phyloP scores from a whole-genome alignment of 352 stramenopile species.

The Pythium dissimile region DNA sequence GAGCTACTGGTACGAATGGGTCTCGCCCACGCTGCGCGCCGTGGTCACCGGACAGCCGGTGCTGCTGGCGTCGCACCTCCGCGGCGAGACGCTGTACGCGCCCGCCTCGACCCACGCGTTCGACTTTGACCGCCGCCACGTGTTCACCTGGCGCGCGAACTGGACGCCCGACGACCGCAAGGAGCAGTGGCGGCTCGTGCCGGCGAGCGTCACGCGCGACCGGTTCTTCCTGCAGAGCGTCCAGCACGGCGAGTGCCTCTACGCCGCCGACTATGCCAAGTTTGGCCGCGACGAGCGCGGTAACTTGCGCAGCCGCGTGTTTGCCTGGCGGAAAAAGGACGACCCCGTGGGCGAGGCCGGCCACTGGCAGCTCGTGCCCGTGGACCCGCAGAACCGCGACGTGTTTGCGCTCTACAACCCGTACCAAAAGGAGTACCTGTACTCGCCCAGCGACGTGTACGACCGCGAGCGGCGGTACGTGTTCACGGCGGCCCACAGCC shows the following conservation, averaged over 20 bases:
- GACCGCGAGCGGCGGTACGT: constrained; percentile 56
- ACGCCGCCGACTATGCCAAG: constrained; percentile 67
- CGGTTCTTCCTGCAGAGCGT: constrained; percentile 68
- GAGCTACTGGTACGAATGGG: constrained; percentile 23
- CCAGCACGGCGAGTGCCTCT: constrained; percentile 54
- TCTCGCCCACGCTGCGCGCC: constrained; percentile 28
- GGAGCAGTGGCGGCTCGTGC: constrained; percentile 57
- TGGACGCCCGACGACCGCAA: constrained; percentile 35
- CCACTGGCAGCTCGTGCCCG: constrained; percentile 58
- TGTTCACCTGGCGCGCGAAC: constrained; percentile 35
- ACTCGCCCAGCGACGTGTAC: constrained; percentile 45
- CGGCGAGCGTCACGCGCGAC: constrained; percentile 47
- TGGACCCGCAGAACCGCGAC: constrained; percentile 38
- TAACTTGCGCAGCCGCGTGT: constrained; percentile 55
- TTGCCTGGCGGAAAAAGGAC: constrained; percentile 47
- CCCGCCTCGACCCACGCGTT: constrained; percentile 23
- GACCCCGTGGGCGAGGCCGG: constrained; percentile 44
- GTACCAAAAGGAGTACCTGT: constrained; percentile 72
- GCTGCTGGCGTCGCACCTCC: constrained; percentile 16
- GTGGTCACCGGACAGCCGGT: constrained; percentile 34
- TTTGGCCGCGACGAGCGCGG: constrained; percentile 49
- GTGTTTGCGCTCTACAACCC: constrained; percentile 75
- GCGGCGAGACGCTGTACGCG: constrained; percentile 28
- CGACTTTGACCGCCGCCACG: constrained; percentile 32
- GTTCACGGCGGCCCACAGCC: constrained; percentile 29